Conservation (phyloP, 345 rosid species). For the Mangifera indica region DNA sequence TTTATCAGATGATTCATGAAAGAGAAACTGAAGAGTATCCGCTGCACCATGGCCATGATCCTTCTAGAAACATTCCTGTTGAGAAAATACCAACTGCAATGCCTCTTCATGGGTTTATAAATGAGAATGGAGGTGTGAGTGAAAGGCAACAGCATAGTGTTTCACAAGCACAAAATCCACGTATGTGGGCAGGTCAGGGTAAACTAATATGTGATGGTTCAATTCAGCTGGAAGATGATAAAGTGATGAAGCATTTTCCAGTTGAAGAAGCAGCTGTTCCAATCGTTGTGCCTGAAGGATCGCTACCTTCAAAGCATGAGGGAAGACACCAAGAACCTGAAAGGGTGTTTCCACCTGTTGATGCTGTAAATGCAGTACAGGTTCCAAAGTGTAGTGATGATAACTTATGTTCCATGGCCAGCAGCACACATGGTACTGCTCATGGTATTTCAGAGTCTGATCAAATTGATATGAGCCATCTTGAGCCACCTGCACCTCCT, state of each 20-base stretch:
- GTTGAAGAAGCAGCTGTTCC: constrained; percentile 38
- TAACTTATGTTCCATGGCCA: constrained; percentile 44
- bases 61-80: constrained; percentile 36
- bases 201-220: constrained; percentile 37
- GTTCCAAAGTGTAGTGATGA: constrained; percentile 44
- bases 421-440: constrained; percentile 36
- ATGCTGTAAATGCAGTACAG: constrained; percentile 37
- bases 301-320: constrained; percentile 31
- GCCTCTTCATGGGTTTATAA: constrained; percentile 39
- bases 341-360: constrained; percentile 39
- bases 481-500: constrained; percentile 45
- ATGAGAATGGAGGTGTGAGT: constrained; percentile 39
- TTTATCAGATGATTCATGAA: constrained; percentile 42
- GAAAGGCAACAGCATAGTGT: constrained; percentile 38
- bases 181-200: constrained; percentile 33
- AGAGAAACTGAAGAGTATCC: constrained; percentile 42
- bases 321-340: constrained; percentile 34
- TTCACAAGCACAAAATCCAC: constrained; percentile 41
- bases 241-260: constrained; percentile 36
- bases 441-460: constrained; percentile 44
- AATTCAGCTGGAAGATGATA: constrained; percentile 35
- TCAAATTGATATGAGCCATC: constrained; percentile 50
- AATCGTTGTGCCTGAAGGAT: constrained; percentile 32
- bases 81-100: constrained; percentile 38
- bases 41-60: constrained; percentile 36